Evolutionary conservation across 257 asterid genomes (phyloP).

Genomic region (Echium plantagineum): DNA sequence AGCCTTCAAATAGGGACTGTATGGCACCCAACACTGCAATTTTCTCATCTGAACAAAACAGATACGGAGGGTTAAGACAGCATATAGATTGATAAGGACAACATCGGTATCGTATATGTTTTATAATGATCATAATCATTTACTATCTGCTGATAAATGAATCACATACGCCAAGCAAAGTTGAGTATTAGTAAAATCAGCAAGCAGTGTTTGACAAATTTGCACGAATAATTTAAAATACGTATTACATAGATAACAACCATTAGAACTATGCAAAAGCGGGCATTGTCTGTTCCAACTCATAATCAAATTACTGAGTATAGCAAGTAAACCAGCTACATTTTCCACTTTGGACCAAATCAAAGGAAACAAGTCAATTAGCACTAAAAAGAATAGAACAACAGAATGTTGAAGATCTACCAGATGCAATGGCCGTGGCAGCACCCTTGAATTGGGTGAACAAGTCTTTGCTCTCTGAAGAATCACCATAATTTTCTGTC

Average conservation of each 20-base stretch:
- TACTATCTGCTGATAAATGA: no score
- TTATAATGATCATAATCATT: neutral
- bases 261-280: neutral
- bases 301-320: neutral
- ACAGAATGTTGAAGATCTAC: conserved; percentile 21
- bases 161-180: no score
- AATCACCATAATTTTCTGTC: conserved; percentile 86
- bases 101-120: neutral
- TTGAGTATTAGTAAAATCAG: no score
- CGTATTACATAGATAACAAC: neutral
- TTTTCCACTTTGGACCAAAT: neutral
- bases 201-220: no score
- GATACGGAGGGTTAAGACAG: conserved; percentile 2
- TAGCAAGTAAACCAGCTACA: neutral
- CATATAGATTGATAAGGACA: neutral
- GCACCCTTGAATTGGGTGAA: conserved; percentile 89
- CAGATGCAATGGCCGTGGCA: conserved; percentile 89
- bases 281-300: neutral
- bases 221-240: no score
- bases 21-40: conserved; percentile 96
- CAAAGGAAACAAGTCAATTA: neutral
- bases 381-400: neutral
- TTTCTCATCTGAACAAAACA: conserved; percentile 67
- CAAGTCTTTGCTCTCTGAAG: conserved; percentile 85
- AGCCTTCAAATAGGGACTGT: conserved; percentile 94